Evolutionary conservation across 208 protist species (phyloP).

Genomic region (Borovskyia barvae): DNA sequence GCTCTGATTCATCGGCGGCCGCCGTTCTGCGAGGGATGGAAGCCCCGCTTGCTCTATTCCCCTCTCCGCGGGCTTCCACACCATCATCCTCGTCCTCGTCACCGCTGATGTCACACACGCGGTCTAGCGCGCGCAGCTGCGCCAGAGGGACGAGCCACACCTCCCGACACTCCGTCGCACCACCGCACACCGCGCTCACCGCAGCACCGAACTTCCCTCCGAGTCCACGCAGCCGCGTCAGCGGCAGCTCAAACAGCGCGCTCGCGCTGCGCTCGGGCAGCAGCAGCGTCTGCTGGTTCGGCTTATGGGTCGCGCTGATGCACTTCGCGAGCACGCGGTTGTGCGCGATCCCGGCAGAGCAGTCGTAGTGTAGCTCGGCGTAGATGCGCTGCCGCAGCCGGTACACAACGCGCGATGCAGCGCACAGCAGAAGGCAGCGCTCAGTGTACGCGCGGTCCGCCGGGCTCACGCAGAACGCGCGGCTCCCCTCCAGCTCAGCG

Average conservation of each 20-base stretch:
- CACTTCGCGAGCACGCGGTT: constrained; percentile 86
- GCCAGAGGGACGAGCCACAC: constrained; percentile 50
- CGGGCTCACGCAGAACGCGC: constrained; percentile 21
- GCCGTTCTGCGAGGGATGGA: too few relatives aligned
- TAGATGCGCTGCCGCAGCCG: constrained; percentile 32
- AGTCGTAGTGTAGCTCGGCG: constrained; percentile 73
- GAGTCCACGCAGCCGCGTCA: constrained; percentile 26
- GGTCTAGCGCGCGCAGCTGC: constrained; percentile 16
- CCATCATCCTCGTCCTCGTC: constrained; percentile 12
- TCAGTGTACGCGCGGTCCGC: constrained; percentile 25
- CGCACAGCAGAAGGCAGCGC: constrained; percentile 58
- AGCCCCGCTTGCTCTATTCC: too few relatives aligned
- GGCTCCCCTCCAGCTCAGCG: constrained; percentile 25
- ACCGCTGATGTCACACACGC: background rate
- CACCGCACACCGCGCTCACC: constrained; percentile 37
- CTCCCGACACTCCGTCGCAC: constrained; percentile 42
- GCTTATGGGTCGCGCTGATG: constrained; percentile 80
- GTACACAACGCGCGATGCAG: constrained; percentile 31
- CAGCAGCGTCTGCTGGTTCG: constrained; percentile 82
- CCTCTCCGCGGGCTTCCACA: background rate
- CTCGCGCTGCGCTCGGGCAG: constrained; percentile 52
- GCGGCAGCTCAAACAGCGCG: constrained; percentile 46
- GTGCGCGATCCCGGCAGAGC: constrained; percentile 84
- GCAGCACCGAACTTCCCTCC: constrained; percentile 75
- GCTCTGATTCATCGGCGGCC: too few relatives aligned